Evolutionary conservation across 768 basidiomycete species (phyloP), one percentile per base, ranked within the genome.

Genomic region (Agaricus blazei): DNA sequence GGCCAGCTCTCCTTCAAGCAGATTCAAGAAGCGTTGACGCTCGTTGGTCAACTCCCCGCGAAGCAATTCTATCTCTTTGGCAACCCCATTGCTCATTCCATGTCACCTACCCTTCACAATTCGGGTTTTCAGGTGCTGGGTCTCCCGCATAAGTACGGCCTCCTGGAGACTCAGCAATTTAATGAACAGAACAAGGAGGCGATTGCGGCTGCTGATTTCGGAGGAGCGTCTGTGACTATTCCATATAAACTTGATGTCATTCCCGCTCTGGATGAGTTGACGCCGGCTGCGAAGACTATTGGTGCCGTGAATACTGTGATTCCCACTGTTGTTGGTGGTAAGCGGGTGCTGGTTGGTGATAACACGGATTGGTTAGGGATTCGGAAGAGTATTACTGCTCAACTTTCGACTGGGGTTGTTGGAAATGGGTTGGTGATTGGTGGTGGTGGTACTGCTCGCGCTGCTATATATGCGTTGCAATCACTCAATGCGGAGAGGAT

Each of bases 361-460:
- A 99, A 98, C 72, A 97, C 95, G 0, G 97, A 98, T 65, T 98
- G 96, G 88, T 70, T 90, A 46, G 96, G 92, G 0, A 95, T 99
- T 61, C 77, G 77, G 14, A 75, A 83, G 15, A 79, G 75, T 61
- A 78, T 85, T 51, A 62, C 63, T 12, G 66, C 72, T 1, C 73
- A 72, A 37, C 70, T 84, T n/a, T 60, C 65, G 11, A 65, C 70
- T 3, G 64, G 67, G 42, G 60, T 70, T 43, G 59, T 80, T 61
- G 59, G 73, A 34, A 77, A 83, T 0, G 89, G 80, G 19, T 77
- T 98, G 55, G 87, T 99, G 52, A 90, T 99, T 57, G 97, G 97
- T 2, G 95, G 93, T 2, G 96, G 96, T 6, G 96, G 96, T 2
- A 97, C 96, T 0, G 86, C 91, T 15, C 89, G 96, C 15, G 96